Conservation (phyloP, 306 rosid species). For the Gynostemma pentaphyllum region DNA sequence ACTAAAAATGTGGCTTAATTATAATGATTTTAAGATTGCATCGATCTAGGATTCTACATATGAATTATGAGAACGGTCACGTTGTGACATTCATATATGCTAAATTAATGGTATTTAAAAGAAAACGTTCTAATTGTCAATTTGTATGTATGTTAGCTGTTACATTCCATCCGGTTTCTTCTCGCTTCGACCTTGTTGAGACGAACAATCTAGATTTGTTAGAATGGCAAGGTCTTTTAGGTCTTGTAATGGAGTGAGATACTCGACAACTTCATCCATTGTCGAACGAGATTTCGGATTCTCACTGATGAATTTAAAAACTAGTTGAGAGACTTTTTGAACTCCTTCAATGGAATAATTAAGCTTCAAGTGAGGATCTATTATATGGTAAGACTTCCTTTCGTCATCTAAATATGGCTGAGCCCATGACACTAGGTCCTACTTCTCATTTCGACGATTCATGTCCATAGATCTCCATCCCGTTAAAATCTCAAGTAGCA, state of each 20-base stretch:
- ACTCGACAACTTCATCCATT: slow-evolving; percentile 90
- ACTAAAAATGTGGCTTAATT: too few relatives aligned
- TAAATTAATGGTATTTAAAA: slow-evolving; percentile 25
- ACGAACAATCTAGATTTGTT: slow-evolving; percentile 59
- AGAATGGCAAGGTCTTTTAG: slow-evolving; percentile 73
- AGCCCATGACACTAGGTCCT: slow-evolving; percentile 92
- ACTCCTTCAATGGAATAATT: slow-evolving; percentile 76
- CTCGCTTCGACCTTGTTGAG: slow-evolving; percentile 78
- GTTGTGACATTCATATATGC: not conserved
- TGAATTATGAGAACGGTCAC: not conserved
- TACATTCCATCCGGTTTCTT: slow-evolving; percentile 67
- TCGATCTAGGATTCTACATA: not conserved
- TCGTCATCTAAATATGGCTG: slow-evolving; percentile 75
- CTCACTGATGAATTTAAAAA: slow-evolving; percentile 60
- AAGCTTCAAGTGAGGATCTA: slow-evolving; percentile 83
- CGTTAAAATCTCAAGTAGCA: slow-evolving; percentile 80
- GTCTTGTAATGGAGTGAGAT: slow-evolving; percentile 60
- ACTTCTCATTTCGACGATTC: slow-evolving; percentile 85
- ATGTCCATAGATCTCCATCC: slow-evolving; percentile 97
- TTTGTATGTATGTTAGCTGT: slow-evolving; percentile 47
- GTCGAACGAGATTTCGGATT: slow-evolving; percentile 82
- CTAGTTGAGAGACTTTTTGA: slow-evolving; percentile 75
- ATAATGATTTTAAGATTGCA: slow-evolving; percentile 2
- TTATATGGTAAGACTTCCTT: slow-evolving; percentile 56
- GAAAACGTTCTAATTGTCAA: slow-evolving; percentile 67